Conservation (phyloP, 2,329 filamentous ascomycete species). For the Massarina eburnea region DNA sequence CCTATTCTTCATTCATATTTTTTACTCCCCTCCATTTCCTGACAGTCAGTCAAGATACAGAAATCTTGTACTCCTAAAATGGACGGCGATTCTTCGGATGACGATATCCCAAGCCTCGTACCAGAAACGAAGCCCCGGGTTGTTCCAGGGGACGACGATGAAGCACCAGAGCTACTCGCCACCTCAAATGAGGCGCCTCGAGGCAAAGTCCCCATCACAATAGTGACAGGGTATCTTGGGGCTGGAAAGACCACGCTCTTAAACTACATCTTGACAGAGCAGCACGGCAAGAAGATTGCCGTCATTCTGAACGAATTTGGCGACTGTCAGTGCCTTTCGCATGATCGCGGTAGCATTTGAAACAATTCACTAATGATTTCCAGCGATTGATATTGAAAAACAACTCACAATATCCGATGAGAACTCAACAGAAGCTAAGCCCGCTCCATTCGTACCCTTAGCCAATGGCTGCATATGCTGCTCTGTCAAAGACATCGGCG, state of each 20-base stretch:
- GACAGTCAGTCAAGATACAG: not conserved
- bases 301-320: slow-evolving; percentile 83
- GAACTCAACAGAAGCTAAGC: slow-evolving; percentile 30
- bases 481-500: slow-evolving; percentile 94
- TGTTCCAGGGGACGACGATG: slow-evolving; percentile 25
- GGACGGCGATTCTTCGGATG: slow-evolving; percentile 28
- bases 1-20: not conserved
- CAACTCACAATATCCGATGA: slow-evolving; percentile 76
- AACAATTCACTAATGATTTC: slow-evolving; percentile 3
- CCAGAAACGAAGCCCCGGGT: slow-evolving; percentile 17
- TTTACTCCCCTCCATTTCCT: not conserved
- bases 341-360: too few relatives aligned
- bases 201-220: slow-evolving; percentile 78
- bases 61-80: slow-evolving; percentile 9
- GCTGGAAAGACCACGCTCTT: slow-evolving; percentile 93
- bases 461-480: slow-evolving; percentile 98
- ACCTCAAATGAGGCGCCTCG: slow-evolving; percentile 53
- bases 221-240: slow-evolving; percentile 88
- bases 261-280: slow-evolving; percentile 92
- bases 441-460: slow-evolving; percentile 75
- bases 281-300: slow-evolving; percentile 96
- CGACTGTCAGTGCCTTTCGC: slow-evolving; percentile 22
- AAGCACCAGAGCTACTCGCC: slow-evolving; percentile 23
- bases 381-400: slow-evolving; percentile 92
- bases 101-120: slow-evolving; percentile 55